These are phyloP conservation scores for Aspergillus neotritici DNA, from an alignment of 2,329 filamentous ascomycete genomes.

Conservation along the genomic window DNA sequence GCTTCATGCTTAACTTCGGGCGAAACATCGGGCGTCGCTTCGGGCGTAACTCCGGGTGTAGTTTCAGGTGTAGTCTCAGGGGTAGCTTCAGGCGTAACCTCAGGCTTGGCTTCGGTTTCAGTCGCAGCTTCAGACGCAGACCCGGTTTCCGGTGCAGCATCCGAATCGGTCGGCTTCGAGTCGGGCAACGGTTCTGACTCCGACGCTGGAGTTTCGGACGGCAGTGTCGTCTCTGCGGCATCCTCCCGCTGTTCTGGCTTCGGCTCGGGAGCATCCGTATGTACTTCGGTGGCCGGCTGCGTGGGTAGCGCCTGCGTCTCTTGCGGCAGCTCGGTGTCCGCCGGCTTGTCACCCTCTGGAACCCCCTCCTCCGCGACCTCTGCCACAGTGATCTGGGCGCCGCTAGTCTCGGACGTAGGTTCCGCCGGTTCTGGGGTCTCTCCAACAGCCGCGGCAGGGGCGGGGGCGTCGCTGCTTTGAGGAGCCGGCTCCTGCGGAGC, in stretches of 20 bases:
- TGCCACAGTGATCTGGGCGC: neutral
- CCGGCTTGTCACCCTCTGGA: conserved; percentile 1
- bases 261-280: conserved; percentile 2
- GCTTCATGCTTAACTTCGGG: too few species aligned
- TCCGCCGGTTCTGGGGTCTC: too few species aligned
- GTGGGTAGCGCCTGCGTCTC: conserved; percentile 1
- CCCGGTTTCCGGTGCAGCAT: conserved; percentile 3
- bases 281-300: neutral
- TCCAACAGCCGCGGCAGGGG: neutral
- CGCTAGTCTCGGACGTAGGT: too few species aligned
- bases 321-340: neutral
- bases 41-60: too few species aligned
- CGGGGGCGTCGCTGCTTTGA: neutral
- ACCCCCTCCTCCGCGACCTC: conserved; percentile 2
- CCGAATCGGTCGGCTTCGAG: conserved; percentile 2
- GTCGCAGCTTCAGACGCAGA: neutral
- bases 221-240: neutral
- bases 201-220: neutral
- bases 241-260: conserved; percentile 2
- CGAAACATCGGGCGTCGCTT: too few species aligned
- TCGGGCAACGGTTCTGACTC: conserved; percentile 10
- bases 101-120: too few species aligned
- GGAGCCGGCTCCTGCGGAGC: conserved; percentile 10
- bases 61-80: too few species aligned
- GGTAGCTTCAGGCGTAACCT: too few species aligned